Conservation (phyloP, 495 filamentous ascomycete species). For the Astrothelium subdiscretum region DNA sequence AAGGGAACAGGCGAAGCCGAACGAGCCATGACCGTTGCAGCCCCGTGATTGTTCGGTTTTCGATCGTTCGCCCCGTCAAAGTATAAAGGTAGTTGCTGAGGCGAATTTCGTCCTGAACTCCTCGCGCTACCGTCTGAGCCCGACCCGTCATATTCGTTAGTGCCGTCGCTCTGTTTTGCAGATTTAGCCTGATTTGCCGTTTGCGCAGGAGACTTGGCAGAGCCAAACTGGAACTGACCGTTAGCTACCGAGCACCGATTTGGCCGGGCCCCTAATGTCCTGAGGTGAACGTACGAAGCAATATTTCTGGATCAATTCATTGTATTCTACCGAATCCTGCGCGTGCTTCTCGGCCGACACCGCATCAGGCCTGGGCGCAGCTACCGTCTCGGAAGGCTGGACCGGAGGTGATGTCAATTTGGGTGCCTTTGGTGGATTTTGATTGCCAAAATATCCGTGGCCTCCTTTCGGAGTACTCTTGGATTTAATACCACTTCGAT, state of each 20-base stretch:
- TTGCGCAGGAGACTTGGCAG: neutral
- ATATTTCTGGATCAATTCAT: slow-evolving; percentile 92
- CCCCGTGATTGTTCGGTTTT: slow-evolving; percentile 1
- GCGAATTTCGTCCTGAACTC: slow-evolving; percentile 21
- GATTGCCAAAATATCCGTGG: slow-evolving; percentile 18
- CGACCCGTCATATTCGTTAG: neutral
- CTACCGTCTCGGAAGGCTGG: slow-evolving; percentile 6
- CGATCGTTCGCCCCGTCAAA: slow-evolving; percentile 22
- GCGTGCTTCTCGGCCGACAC: slow-evolving; percentile 50
- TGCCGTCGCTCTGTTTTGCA: neutral
- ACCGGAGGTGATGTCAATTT: slow-evolving; percentile 15
- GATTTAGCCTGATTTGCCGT: neutral
- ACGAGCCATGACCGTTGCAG: slow-evolving; percentile 19
- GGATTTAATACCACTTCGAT: slow-evolving; percentile 32
- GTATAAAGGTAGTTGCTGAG: slow-evolving; percentile 10
- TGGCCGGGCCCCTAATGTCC: slow-evolving; percentile 8
- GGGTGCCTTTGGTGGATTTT: slow-evolving; percentile 4
- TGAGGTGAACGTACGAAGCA: slow-evolving; percentile 78
- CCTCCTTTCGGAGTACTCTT: slow-evolving; percentile 9
- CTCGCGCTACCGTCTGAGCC: slow-evolving; percentile 9
- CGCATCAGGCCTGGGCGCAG: slow-evolving; percentile 34
- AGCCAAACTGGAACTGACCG: slow-evolving; percentile 8
- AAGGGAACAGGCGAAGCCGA: slow-evolving; percentile 23
- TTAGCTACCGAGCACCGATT: slow-evolving; percentile 20
- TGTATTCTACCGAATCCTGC: slow-evolving; percentile 73